These are phyloP conservation scores for Mycena rosella DNA, from an alignment of 768 basidiomycete genomes.

Conservation along the genomic window DNA sequence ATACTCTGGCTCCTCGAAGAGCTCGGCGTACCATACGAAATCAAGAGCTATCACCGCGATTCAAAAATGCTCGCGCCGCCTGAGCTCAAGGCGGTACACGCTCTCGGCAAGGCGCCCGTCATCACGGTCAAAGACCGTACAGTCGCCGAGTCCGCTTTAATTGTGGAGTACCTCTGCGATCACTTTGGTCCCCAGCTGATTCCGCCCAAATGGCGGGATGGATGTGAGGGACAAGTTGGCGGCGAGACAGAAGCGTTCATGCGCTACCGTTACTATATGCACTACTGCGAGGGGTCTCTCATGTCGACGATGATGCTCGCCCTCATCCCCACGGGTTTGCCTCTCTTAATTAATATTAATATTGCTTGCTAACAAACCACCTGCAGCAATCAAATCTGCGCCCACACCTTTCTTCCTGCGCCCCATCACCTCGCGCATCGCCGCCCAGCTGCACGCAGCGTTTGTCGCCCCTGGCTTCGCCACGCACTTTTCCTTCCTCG, in stretches of 20 bases:
- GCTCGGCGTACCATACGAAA: conserved; percentile 51
- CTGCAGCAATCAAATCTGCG: conserved; percentile 4
- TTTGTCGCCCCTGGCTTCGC: background rate
- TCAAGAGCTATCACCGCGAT: conserved; percentile 48
- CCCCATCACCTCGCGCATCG: conserved; percentile 21
- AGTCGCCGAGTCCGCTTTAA: conserved; percentile 53
- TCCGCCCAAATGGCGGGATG: background rate
- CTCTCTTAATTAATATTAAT: background rate
- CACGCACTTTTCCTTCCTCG: conserved; percentile 15
- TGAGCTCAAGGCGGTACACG: conserved; percentile 47
- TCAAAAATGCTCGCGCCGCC: conserved; percentile 43
- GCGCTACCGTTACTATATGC: conserved; percentile 12
- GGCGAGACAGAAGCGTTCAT: conserved; percentile 4
- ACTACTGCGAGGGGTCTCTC: conserved; percentile 8
- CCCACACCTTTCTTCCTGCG: conserved; percentile 15
- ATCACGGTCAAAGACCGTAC: conserved; percentile 52
- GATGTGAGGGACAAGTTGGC: conserved; percentile 1
- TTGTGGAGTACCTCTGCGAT: conserved; percentile 39
- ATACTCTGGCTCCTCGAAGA: conserved; percentile 60
- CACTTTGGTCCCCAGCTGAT: conserved; percentile 7
- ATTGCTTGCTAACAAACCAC: no score
- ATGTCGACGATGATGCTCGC: background rate
- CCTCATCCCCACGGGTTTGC: background rate
- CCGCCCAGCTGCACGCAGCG: background rate
- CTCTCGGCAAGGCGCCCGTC: conserved; percentile 53